Percentiles rank a stretch among this genome's conserved stretches.
These are phyloP conservation scores for Coemansia sp. DNA, from an alignment of 192 early-diverging fungal species.

Conservation along the genomic window DNA sequence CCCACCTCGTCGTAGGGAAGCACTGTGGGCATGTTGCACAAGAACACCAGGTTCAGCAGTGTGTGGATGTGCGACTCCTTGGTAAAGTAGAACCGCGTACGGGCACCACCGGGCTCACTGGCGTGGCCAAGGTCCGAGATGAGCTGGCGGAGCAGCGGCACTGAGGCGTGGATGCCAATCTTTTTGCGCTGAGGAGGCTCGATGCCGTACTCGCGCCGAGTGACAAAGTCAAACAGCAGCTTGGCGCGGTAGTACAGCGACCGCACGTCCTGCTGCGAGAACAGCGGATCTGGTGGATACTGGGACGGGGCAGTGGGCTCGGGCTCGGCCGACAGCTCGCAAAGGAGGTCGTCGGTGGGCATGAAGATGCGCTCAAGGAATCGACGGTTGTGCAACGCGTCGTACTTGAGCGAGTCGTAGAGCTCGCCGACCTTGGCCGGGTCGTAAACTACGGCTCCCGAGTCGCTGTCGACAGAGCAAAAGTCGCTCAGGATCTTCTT, in stretches of 20 bases:
- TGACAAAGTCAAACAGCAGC: slow-evolving; percentile 87
- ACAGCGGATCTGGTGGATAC: slow-evolving; percentile 45
- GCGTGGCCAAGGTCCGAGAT: slow-evolving; percentile 58
- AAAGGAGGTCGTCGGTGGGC: slow-evolving; percentile 17
- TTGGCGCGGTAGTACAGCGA: slow-evolving; percentile 79
- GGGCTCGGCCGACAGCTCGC: neutral
- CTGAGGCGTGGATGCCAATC: slow-evolving; percentile 76
- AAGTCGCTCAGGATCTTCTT: slow-evolving; percentile 94
- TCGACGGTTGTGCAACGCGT: slow-evolving; percentile 89
- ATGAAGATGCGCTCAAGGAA: slow-evolving; percentile 74
- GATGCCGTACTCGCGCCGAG: slow-evolving; percentile 91
- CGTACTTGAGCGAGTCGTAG: slow-evolving; percentile 95
- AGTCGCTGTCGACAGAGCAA: slow-evolving; percentile 28
- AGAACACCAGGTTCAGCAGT: slow-evolving; percentile 84
- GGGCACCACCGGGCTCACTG: slow-evolving; percentile 7
- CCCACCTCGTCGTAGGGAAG: slow-evolving; percentile 58
- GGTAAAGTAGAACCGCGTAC: slow-evolving; percentile 86
- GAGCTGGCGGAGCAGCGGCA: slow-evolving; percentile 74
- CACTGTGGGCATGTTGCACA: slow-evolving; percentile 75
- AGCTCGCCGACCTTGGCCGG: slow-evolving; percentile 87
- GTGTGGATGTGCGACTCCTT: slow-evolving; percentile 94
- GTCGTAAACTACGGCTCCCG: slow-evolving; percentile 56
- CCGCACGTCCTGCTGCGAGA: slow-evolving; percentile 51
- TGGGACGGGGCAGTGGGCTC: slow-evolving; percentile 5
- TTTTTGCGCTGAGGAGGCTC: slow-evolving; percentile 71